Evolutionary conservation across 768 basidiomycete genomes (phyloP).

Genomic region (Suillus variegatus): DNA sequence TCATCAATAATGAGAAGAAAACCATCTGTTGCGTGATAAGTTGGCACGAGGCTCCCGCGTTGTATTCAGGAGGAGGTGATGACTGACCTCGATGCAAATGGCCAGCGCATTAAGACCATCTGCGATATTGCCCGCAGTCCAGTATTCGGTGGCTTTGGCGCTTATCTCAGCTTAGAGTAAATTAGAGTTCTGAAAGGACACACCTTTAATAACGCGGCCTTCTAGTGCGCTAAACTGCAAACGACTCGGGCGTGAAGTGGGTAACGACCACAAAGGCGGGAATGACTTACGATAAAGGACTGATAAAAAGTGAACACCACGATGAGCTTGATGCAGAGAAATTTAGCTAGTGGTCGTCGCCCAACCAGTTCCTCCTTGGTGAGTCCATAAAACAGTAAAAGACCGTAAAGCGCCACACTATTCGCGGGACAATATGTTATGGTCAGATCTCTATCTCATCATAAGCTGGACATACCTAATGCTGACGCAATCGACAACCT

Average conservation of each 20-base stretch:
- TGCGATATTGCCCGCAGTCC: slow-evolving; percentile 83
- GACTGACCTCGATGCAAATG: slow-evolving; percentile 76
- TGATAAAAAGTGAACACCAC: slow-evolving; percentile 93
- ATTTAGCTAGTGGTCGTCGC: slow-evolving; percentile 79
- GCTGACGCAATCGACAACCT: slow-evolving; percentile 74
- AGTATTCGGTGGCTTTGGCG: slow-evolving; percentile 65
- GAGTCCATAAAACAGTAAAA: slow-evolving; percentile 81
- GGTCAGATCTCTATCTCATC: not conserved
- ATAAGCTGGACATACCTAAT: slow-evolving; percentile 56
- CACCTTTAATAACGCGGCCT: slow-evolving; percentile 68
- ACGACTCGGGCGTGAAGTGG: not conserved
- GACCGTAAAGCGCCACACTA: slow-evolving; percentile 84
- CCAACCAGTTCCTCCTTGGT: slow-evolving; percentile 79
- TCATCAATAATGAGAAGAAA: slow-evolving; percentile 74
- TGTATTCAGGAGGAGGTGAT: not conserved
- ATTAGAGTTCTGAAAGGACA: slow-evolving; percentile 6
- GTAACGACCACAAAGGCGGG: not conserved
- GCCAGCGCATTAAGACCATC: slow-evolving; percentile 82
- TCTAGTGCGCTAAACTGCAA: slow-evolving; percentile 66
- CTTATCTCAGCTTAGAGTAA: not conserved
- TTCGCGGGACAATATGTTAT: not conserved
- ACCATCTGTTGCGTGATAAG: slow-evolving; percentile 61
- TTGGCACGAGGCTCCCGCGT: slow-evolving; percentile 8
- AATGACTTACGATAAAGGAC: slow-evolving; percentile 59
- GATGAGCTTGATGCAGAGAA: slow-evolving; percentile 83